phyloP scores from a whole-genome alignment of 352 stramenopile genomes.

The Halophytophthora polymorphica region DNA sequence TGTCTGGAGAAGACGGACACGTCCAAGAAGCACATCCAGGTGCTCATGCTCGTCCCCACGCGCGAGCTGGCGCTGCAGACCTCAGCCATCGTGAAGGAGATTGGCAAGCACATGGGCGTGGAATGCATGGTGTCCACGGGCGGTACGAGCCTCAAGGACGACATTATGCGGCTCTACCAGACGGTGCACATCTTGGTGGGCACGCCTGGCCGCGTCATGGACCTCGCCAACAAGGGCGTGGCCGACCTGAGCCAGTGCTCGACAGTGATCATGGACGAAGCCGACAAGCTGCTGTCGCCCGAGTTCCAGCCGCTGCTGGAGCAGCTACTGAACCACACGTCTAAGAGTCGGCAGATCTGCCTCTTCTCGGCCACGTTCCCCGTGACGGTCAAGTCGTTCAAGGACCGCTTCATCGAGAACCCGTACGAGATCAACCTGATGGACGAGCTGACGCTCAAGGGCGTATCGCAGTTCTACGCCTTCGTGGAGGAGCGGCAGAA shows the following conservation, averaged over 20 bases:
- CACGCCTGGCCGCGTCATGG: constrained; percentile 98
- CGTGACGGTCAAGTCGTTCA: constrained; percentile 98
- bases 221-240: constrained; percentile 97
- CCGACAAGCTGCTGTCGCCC: constrained; percentile 98
- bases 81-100: constrained; percentile 97
- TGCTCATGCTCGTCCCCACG: constrained; percentile 98
- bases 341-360: constrained; percentile 97
- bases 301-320: constrained; percentile 98
- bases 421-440: constrained; percentile 99
- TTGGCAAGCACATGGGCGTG: constrained; percentile 97
- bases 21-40: constrained; percentile 96
- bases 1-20: constrained; percentile 99
- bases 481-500: constrained; percentile 99
- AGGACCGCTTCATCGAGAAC: constrained; percentile 97
- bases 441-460: constrained; percentile 98
- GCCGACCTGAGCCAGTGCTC: constrained; percentile 95
- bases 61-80: constrained; percentile 99
- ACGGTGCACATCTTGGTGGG: constrained; percentile 98
- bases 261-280: constrained; percentile 99
- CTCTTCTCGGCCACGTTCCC: constrained; percentile 99
- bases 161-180: constrained; percentile 99
- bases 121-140: constrained; percentile 99
- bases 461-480: constrained; percentile 99
- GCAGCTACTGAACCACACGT: constrained; percentile 94
- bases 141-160: constrained; percentile 98